These are phyloP conservation scores for Leptoxyphium fumago DNA, from an alignment of 2,329 filamentous ascomycete species.

Conservation along the genomic window DNA sequence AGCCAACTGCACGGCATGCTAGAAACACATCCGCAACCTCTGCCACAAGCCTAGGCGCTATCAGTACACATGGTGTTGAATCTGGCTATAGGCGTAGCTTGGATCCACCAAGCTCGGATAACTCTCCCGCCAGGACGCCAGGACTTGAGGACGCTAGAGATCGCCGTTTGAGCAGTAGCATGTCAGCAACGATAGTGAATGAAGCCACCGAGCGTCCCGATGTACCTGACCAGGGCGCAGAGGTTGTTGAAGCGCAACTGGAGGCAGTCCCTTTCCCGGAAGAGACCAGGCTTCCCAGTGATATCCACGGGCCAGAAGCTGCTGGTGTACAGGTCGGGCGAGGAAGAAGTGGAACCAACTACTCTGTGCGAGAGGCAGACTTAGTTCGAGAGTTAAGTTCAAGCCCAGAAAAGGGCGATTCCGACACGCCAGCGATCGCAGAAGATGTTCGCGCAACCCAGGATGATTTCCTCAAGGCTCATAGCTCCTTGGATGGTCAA, in stretches of 20 bases:
- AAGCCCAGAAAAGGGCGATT: constrained; percentile 5
- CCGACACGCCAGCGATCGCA: constrained; percentile 10
- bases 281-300: background rate
- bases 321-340: constrained; percentile 8
- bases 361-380: constrained; percentile 20
- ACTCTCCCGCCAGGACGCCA: constrained; percentile 47
- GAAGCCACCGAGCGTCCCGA: constrained; percentile 10
- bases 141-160: constrained; percentile 29
- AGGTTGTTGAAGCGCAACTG: constrained; percentile 10
- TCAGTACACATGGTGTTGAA: constrained; percentile 21
- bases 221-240: constrained; percentile 11
- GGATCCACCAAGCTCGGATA: constrained; percentile 42
- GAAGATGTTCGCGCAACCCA: constrained; percentile 3
- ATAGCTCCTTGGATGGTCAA: background rate
- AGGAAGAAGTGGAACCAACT: constrained; percentile 16
- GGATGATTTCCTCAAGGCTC: background rate
- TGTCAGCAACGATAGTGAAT: constrained; percentile 7
- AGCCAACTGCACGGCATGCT: constrained; percentile 25
- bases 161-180: constrained; percentile 12
- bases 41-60: background rate
- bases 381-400: constrained; percentile 14
- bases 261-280: background rate
- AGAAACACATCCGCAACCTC: constrained; percentile 20
- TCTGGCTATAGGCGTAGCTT: constrained; percentile 43
- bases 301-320: background rate